phyloP scores from a whole-genome alignment of 805 yeast genomes.

The Torulaspora microellipsoides region DNA sequence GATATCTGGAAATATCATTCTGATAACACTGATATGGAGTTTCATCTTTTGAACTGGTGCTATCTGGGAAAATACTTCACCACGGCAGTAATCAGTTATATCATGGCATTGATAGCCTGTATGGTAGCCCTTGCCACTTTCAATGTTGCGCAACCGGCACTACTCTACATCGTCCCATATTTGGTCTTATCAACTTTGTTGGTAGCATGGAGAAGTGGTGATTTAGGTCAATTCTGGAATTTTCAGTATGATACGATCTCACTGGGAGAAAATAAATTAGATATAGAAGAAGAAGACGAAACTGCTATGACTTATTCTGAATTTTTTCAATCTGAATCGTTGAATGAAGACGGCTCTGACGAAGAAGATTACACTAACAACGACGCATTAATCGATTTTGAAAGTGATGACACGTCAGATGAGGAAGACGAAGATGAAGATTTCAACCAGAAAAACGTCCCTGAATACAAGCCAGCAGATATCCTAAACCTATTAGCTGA shows the following conservation, averaged over 20 bases:
- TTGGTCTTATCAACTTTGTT: conserved; percentile 34
- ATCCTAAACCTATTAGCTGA: conserved; percentile 7
- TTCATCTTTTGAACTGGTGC: conserved; percentile 37
- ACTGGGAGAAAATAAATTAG: conserved; percentile 9
- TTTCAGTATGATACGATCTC: conserved; percentile 30
- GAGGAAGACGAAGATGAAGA: conserved; percentile 9
- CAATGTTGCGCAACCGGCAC: conserved; percentile 60
- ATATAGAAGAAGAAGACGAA: conserved; percentile 9
- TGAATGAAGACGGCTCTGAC: conserved; percentile 12
- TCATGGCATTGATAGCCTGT: conserved; percentile 43
- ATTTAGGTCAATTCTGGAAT: conserved; percentile 39
- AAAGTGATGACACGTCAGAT: conserved; percentile 10
- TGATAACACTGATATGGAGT: conserved; percentile 31
- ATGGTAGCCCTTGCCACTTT: conserved; percentile 37
- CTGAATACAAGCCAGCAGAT: conserved; percentile 8
- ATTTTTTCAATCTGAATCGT: conserved; percentile 10
- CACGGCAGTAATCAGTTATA: conserved; percentile 45
- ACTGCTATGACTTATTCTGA: conserved; percentile 26
- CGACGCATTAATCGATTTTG: conserved; percentile 13
- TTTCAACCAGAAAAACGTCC: neutral
- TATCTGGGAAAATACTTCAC: conserved; percentile 45
- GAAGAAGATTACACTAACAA: conserved; percentile 14
- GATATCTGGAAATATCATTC: conserved; percentile 45
- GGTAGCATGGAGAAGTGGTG: conserved; percentile 40
- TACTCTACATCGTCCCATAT: conserved; percentile 57